phyloP scores from a whole-genome alignment of 495 filamentous ascomycete species.

The Evansstolkia leycettana region DNA sequence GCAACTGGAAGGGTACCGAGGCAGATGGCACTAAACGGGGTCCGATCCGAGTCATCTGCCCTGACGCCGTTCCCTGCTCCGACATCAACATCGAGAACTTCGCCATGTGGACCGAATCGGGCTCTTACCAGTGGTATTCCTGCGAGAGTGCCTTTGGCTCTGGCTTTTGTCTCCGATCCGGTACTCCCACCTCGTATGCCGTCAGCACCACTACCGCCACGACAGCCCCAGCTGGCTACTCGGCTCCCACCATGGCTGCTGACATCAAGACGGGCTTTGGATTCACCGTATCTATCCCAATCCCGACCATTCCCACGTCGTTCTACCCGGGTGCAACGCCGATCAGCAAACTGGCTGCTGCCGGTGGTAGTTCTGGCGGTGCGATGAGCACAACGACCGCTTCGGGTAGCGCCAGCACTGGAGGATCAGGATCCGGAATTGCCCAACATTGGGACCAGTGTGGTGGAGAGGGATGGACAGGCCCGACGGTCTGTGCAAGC shows the following conservation, averaged over 20 bases:
- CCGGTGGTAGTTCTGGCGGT: too few relatives aligned
- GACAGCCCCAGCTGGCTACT: slow-evolving; percentile 30
- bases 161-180: slow-evolving; percentile 31
- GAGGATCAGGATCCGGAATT: too few relatives aligned
- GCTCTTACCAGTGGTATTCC: slow-evolving; percentile 27
- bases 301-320: slow-evolving; percentile 40
- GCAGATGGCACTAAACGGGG: slow-evolving; percentile 35
- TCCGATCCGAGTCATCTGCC: slow-evolving; percentile 37
- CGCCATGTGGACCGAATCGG: slow-evolving; percentile 47
- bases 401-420: too few relatives aligned
- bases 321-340: slow-evolving; percentile 40
- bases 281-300: slow-evolving; percentile 34
- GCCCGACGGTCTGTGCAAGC: slow-evolving; percentile 22
- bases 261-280: slow-evolving; percentile 33
- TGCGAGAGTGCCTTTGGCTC: slow-evolving; percentile 40
- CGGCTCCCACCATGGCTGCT: slow-evolving; percentile 35
- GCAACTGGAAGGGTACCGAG: slow-evolving; percentile 45
- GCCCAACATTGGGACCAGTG: too few relatives aligned
- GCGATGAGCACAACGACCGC: too few relatives aligned
- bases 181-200: slow-evolving; percentile 15
- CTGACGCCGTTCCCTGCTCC: slow-evolving; percentile 36
- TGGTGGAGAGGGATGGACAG: slow-evolving; percentile 26
- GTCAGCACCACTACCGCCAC: slow-evolving; percentile 23
- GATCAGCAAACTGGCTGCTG: background rate
- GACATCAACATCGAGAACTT: slow-evolving; percentile 41